Base-by-base conservation (phyloP, 129 eudicot genomes). In the Kitagawia praeruptora region DNA sequence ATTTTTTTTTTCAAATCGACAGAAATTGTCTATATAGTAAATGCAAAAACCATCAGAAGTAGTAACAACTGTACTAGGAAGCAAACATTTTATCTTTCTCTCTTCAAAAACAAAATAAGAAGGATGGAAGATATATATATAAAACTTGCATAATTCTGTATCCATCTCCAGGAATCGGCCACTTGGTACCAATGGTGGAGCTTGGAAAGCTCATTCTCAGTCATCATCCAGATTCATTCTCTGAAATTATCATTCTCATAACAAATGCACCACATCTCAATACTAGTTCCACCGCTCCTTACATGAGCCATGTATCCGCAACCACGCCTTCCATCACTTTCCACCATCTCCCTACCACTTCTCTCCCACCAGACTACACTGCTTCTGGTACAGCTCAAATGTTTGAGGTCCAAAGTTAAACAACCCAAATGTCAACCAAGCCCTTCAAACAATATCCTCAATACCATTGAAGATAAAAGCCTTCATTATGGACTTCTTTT, bases 401-500 rank as follows among this genome's bases (percentile, higher is more conserved):
- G 38, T 92, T 83, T 76, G 89, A 84, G 12, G 72, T 85, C 82
- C 88, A 87, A 4, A 84, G 82, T 78, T 85, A 77, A 79, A 84
- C 85, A 85, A 82, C 83, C 84, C 89, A 0, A 76, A 67, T 6
- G 49, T 92, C 69, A 85, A 34, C 49, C 11, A 77, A 27, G 76
- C 81, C 54, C 97, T 92, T 25, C 69, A 51, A 66, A 10, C 86
- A 31, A 73, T 90, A 28, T 25, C 40, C 78, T 88, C 95, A 19
- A 38, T 18, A 11, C 74, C 74, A 48, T 78, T 91, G 6, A 75
- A 44, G 38, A 79, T 88, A 76, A 82, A 70, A 64, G 95, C 93
- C 10, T 82, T 88, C 21, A 37, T 92, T 3, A 83, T 90, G 23
- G 97, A 92, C 70, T 90, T 89, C 85, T 88, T 92, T 81, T 86